Base-by-base conservation (phyloP, 1,284 basidiomycete species). In the Ganoderma leucocontextum region DNA sequence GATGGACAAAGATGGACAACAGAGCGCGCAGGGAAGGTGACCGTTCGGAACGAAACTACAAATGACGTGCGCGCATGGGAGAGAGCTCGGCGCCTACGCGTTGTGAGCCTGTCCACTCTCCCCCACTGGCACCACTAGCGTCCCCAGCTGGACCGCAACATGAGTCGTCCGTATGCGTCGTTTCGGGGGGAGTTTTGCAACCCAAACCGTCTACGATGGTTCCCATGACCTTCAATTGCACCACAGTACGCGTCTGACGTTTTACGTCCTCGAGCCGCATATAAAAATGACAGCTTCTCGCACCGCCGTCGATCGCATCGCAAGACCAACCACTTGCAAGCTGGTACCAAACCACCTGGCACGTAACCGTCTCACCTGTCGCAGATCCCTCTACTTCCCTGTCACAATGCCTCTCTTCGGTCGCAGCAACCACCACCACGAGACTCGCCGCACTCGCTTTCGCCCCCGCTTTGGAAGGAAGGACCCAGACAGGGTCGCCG, bases 401-500 rank as follows among this genome's bases (percentile, higher is more conserved):
- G 57, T 38, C 36, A 47, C 19, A 29, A 75, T 77, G 74, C 69
- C 70, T 12, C 65, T 73, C 39, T 74, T 76, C 44, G 61, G 70
- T 12, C 66, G 63, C 35, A 66, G 67, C 60, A n/a, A 22, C 9
- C 55, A 36, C 6, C 35, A 35, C 25, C 52, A 55, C 52, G 12
- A 55, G 35, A 36, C 33, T 29, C 59, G 63, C 47, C 60, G 59
- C 53, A 73, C 67, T 60, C 72, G 75, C 63, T 74, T 75, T 60
- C 77, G 77, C 66, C 67, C 75, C 59, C 74, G 77, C 55, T 81
- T 80, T 72, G 79, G 79, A 63, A 78, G 80, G 60, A 82, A 77
- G 70, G 79, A 86, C 75, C 79, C 75, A 61, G 81, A 84, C 70
- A 84, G 83, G 59, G 84, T 84, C 60, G 85, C 82, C 36, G 85